Conservation (phyloP, 768 basidiomycete genomes). For the Rhodotorula diobovata region DNA sequence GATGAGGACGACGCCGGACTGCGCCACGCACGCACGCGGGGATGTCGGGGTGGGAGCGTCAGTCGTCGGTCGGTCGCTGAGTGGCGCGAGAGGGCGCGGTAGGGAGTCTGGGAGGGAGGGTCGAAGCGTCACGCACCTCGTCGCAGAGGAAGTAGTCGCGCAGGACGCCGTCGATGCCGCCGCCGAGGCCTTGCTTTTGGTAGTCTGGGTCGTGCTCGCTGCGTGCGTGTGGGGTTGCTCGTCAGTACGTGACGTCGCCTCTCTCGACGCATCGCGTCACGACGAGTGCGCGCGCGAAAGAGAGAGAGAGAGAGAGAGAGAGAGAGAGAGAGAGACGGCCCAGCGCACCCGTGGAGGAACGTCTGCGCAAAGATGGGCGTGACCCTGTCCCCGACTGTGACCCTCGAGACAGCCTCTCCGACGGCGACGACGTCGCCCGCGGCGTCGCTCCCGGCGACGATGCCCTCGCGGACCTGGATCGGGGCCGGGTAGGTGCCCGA, state of each 20-base stretch:
- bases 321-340: background rate
- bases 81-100: too few relatives aligned
- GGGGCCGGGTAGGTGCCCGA: constrained; percentile 32
- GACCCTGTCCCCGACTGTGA: constrained; percentile 22
- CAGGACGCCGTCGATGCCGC: constrained; percentile 31
- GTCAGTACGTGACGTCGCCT: background rate
- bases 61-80: background rate
- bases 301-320: too few relatives aligned
- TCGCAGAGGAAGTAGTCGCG: constrained; percentile 21
- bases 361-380: constrained; percentile 27
- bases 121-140: constrained; percentile 37
- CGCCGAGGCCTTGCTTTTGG: constrained; percentile 31
- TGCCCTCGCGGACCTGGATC: constrained; percentile 16
- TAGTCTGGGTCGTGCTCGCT: constrained; percentile 28
- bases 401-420: constrained; percentile 6
- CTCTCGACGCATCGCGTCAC: too few relatives aligned
- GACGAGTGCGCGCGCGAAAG: too few relatives aligned
- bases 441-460: constrained; percentile 26
- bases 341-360: constrained; percentile 18
- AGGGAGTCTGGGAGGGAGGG: background rate
- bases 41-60: background rate
- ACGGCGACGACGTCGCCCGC: constrained; percentile 31
- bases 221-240: background rate
- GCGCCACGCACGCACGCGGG: too few relatives aligned
- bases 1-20: constrained; percentile 52